Conservation (phyloP, 768 basidiomycete genomes). For the Termitomyces sp. region DNA sequence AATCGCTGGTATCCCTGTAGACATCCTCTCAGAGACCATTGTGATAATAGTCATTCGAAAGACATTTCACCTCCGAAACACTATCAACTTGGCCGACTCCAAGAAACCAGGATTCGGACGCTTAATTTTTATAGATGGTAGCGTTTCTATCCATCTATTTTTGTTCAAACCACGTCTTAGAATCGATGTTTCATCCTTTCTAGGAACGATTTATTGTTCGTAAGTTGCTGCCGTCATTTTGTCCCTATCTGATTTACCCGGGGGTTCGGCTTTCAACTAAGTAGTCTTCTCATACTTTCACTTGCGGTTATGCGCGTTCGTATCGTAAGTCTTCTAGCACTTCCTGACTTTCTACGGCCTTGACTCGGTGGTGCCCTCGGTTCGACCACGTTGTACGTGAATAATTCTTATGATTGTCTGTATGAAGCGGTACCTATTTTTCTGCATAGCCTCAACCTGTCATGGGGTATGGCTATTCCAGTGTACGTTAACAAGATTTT, state of each 20-base stretch:
- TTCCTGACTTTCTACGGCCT: neutral
- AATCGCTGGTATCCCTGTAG: constrained; percentile 23
- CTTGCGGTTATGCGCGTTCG: constrained; percentile 12
- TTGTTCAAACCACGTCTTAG: neutral
- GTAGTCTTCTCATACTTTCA: constrained; percentile 24
- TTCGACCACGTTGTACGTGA: constrained; percentile 7
- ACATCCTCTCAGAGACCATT: constrained; percentile 23
- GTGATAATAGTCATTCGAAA: constrained; percentile 24
- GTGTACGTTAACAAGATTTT: constrained; percentile 17
- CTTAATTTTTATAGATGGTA: constrained; percentile 22
- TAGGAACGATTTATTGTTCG: constrained; percentile 22
- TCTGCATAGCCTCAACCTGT: constrained; percentile 19
- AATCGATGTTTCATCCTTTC: neutral
- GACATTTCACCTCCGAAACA: constrained; percentile 20
- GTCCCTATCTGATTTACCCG: neutral
- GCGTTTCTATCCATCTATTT: neutral
- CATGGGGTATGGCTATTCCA: constrained; percentile 25
- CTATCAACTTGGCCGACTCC: constrained; percentile 14
- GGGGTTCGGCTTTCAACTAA: neutral
- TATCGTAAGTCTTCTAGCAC: constrained; percentile 16
- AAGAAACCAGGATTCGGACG: constrained; percentile 19
- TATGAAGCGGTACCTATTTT: neutral
- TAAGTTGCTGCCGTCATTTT: constrained; percentile 4
- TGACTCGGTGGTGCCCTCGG: neutral
- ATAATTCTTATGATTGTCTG: neutral